phyloP scores from a whole-genome alignment of 768 basidiomycete species.

The Pisolithus albus region DNA sequence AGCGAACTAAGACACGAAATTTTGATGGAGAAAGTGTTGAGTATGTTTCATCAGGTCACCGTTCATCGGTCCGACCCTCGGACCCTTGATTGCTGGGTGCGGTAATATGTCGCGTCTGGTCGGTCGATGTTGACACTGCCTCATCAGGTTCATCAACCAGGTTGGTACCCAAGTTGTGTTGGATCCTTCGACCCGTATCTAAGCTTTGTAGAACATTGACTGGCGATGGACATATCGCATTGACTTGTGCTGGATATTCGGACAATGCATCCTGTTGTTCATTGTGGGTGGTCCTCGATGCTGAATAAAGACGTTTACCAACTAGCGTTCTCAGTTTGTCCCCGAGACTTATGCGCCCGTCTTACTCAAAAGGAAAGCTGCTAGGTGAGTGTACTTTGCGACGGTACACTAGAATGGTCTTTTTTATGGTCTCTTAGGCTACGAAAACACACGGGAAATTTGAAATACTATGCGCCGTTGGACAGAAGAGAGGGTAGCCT shows the following conservation, averaged over 20 bases:
- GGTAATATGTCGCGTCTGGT: constrained; percentile 13
- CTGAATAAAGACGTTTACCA: not conserved
- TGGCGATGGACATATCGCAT: constrained; percentile 81
- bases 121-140: not conserved
- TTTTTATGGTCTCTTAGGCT: constrained; percentile 29
- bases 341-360: constrained; percentile 69
- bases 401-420: not conserved
- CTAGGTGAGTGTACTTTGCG: constrained; percentile 29
- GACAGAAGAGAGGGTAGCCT: constrained; percentile 47
- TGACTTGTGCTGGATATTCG: constrained; percentile 61
- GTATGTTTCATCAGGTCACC: constrained; percentile 29
- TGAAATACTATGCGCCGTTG: constrained; percentile 49
- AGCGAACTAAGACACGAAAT: not conserved
- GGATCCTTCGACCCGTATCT: not conserved
- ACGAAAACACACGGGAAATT: constrained; percentile 49
- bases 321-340: constrained; percentile 38
- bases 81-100: constrained; percentile 55
- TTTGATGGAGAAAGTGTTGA: not conserved
- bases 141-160: constrained; percentile 60
- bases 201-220: constrained; percentile 35
- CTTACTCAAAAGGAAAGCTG: constrained; percentile 54
- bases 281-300: constrained; percentile 31
- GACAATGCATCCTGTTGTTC: constrained; percentile 44
- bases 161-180: constrained; percentile 23
- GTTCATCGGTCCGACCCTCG: constrained; percentile 50